Base-by-base conservation (phyloP, 768 basidiomycete species). In the Rhodotorula graminis region DNA sequence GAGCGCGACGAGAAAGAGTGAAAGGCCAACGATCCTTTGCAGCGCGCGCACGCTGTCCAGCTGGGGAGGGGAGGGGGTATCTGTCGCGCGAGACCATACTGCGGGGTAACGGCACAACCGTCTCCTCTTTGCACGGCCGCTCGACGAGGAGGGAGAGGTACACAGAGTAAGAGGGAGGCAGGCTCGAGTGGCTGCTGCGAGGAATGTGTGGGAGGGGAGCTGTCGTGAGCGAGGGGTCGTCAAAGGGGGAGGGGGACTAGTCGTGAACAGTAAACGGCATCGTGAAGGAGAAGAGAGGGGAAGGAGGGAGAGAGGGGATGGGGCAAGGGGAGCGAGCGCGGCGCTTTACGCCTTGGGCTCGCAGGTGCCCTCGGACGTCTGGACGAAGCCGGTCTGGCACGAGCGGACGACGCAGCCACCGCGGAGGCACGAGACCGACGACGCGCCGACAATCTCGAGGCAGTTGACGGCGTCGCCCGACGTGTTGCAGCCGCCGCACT, bases 401-500 rank as follows among this genome's bases (percentile, higher is more conserved):
- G 70, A 65, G 53, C 71, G 75, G 55, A 76, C 71, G n/a, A 73
- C 71, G 59, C 75, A 76, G 29, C 75, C 75, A 23, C 64, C 66
- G 12, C 66, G 61, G 27, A 76, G 69, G 71, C 75, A 76, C 33
- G 65, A 52, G 33, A 70, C 71, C 19, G 65, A 61, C 4, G 65
- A 47, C 16, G 71, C 71, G 47, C 75, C 75, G 4, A 29, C 56
- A 49, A 76, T 70, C 44, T 61, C 75, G 63, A 76, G 71, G 69
- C 75, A 76, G 71, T 72, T 68, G 29, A 31, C 25, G 19, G 75
- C 71, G 27, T 70, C 66, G 47, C 65, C 63, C 18, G 49, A 37
- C 14, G 62, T 7, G 65, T 65, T 46, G 75, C 75, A 76, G 47
- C 75, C 75, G 18, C 75, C 75, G 66, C 75, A 76, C 69, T 76